Base-by-base conservation (phyloP, 352 stramenopile genomes). In the Peronosclerospora sorghi region DNA sequence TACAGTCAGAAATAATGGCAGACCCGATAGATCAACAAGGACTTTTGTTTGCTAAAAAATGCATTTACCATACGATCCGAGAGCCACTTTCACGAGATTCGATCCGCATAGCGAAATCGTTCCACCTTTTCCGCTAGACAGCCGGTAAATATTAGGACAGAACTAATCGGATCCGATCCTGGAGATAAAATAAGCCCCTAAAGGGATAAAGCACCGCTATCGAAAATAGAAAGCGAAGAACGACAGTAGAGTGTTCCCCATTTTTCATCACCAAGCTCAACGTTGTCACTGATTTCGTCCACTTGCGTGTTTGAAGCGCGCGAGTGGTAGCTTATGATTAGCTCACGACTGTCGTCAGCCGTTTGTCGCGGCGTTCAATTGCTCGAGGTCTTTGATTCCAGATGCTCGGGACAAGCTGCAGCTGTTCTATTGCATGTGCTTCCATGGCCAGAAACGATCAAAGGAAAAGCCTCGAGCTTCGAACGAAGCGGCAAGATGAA, bases 181-280 rank as follows among this genome's bases (percentile, higher is more conserved):
- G 87, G 82, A 1, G 81, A 95, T 12, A 96, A 62, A 46, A 96
- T 95, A 48, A 96, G 96, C n/a, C 96, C 86, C 14, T 96, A 65
- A 15, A 83, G 87, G 13, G 75, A 90, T 2, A 68, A 85, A 13
- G 86, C 79, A 30, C 58, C 88, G 40, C 74, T 93, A 40, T 96
- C 87, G 5, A 74, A 56, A 53, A 92, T 96, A 35, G 82, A 96
- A 7, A 90, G 68, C 20, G 66, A 68, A 23, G 96, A 64, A 40
- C 96, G 84, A 45, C 96, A n/a, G 21, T 26, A 6, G 21, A 26
- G 21, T 26, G 21, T 26, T 26, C 21, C 21, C 21, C 21, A 3
- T 7, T 26, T 26, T 26, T 6, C 21, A 26, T 6, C 21, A 26
- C 21, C n/a, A n/a, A n/a, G n/a, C n/a, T n/a, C n/a, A n/a, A n/a